phyloP scores from a whole-genome alignment of 306 rosid genomes.

The Boehmeria nivea region DNA sequence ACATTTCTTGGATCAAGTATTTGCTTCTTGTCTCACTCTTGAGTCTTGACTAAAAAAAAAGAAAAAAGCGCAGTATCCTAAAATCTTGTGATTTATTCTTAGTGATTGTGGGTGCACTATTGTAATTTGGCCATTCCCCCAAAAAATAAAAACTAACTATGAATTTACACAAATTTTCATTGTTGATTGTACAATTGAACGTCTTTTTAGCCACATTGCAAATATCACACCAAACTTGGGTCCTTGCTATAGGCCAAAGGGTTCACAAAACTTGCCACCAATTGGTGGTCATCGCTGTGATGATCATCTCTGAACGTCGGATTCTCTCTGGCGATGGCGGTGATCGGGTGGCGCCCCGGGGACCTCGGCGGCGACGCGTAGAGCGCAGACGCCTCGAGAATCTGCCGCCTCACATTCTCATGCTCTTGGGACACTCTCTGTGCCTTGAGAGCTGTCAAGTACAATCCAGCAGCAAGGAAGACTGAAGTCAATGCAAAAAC shows the following conservation, averaged over 20 bases:
- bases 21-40: no score
- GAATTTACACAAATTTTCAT: no score
- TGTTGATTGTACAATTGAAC: no score
- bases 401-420: slow-evolving; percentile 45
- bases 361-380: slow-evolving; percentile 68
- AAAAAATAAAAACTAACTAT: no score
- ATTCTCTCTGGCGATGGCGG: slow-evolving; percentile 54
- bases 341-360: slow-evolving; percentile 36
- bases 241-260: slow-evolving; percentile 47
- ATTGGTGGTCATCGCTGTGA: background rate
- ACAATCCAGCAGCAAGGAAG: slow-evolving; percentile 62
- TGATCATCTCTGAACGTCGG: slow-evolving; percentile 41
- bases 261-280: slow-evolving; percentile 23
- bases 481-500: slow-evolving; percentile 67
- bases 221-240: slow-evolving; percentile 21
- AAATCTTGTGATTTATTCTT: no score
- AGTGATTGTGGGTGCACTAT: no score
- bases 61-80: no score
- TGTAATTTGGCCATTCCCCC: no score
- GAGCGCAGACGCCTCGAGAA: slow-evolving; percentile 46
- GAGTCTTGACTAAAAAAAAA: no score
- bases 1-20: no score
- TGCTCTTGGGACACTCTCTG: slow-evolving; percentile 44
- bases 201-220: no score
- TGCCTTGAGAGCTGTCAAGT: slow-evolving; percentile 61